phyloP scores from a whole-genome alignment of 2,329 filamentous ascomycete genomes.

The Coleophoma crateriformis region DNA sequence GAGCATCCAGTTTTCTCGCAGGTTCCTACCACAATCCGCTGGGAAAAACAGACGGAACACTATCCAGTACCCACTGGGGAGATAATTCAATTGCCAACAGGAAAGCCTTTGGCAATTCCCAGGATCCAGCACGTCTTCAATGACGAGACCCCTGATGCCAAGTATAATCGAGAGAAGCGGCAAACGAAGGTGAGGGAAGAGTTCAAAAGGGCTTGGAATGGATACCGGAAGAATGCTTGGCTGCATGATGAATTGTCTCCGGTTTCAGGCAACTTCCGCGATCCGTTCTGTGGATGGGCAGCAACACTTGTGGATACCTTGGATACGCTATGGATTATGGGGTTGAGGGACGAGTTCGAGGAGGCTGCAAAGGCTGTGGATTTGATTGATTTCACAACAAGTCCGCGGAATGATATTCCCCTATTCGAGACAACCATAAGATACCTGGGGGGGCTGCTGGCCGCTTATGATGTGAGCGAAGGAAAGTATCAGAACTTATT shows the following conservation, averaged over 20 bases:
- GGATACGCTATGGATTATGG: constrained; percentile 87
- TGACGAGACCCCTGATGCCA: constrained; percentile 55
- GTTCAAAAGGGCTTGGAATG: constrained; percentile 73
- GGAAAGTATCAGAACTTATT: constrained; percentile 61
- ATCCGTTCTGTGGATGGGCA: constrained; percentile 90
- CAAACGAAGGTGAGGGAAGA: constrained; percentile 65
- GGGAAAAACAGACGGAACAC: constrained; percentile 68
- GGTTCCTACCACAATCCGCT: constrained; percentile 46
- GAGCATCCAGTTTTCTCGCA: constrained; percentile 12
- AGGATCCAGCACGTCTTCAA: constrained; percentile 70
- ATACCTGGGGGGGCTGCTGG: constrained; percentile 80
- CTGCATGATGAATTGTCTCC: constrained; percentile 82
- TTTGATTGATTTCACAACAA: constrained; percentile 78
- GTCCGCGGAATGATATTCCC: constrained; percentile 64
- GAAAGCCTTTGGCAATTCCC: constrained; percentile 63
- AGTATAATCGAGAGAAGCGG: constrained; percentile 58
- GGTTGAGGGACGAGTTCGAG: constrained; percentile 70
- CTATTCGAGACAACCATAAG: constrained; percentile 90
- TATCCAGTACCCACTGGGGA: constrained; percentile 70
- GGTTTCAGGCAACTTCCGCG: constrained; percentile 57
- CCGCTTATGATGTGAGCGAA: constrained; percentile 81
- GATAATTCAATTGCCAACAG: constrained; percentile 71
- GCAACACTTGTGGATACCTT: constrained; percentile 79
- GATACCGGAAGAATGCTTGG: constrained; percentile 77
- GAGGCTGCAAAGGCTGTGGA: constrained; percentile 66